A percentile compares a stretch with the other conserved stretches of the same genome.
Evolutionary conservation across 345 rosid species (phyloP).

Genomic region (Corchorus olitorius): DNA sequence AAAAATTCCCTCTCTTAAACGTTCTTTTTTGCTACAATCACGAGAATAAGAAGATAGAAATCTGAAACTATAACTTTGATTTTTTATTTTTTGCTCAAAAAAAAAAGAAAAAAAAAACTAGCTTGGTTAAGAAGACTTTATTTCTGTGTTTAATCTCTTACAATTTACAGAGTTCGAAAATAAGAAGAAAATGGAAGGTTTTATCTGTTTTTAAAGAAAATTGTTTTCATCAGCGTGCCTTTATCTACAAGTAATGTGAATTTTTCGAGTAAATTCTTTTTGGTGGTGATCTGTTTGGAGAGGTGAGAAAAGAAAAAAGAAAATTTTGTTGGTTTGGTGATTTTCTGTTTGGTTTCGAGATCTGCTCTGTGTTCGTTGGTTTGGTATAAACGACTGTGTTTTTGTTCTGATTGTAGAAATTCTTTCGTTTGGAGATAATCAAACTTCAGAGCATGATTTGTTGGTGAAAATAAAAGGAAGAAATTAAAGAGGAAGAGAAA

Average conservation of each 20-base stretch:
- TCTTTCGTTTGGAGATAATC: conserved; percentile 26
- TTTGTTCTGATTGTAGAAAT: conserved; percentile 26
- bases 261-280: conserved; percentile 18
- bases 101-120: neutral
- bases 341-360: conserved; percentile 40
- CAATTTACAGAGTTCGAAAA: conserved; percentile 17
- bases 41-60: neutral
- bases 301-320: conserved; percentile 25
- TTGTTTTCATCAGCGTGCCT: conserved; percentile 29
- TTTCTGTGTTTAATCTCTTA: neutral
- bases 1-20: conserved; percentile 1
- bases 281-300: conserved; percentile 38
- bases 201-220: neutral
- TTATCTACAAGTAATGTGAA: conserved; percentile 46
- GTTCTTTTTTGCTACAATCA: neutral
- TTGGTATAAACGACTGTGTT: conserved; percentile 25
- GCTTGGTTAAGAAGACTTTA: conserved; percentile 16
- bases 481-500: conserved; percentile 3
- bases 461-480: conserved; percentile 34
- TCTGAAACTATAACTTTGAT: neutral
- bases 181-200: neutral
- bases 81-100: neutral
- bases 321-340: conserved; percentile 8
- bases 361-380: conserved; percentile 41
- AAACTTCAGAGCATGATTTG: conserved; percentile 44